phyloP scores from a whole-genome alignment of 371 early-diverging fungal species.

The Enterospora canceri region DNA sequence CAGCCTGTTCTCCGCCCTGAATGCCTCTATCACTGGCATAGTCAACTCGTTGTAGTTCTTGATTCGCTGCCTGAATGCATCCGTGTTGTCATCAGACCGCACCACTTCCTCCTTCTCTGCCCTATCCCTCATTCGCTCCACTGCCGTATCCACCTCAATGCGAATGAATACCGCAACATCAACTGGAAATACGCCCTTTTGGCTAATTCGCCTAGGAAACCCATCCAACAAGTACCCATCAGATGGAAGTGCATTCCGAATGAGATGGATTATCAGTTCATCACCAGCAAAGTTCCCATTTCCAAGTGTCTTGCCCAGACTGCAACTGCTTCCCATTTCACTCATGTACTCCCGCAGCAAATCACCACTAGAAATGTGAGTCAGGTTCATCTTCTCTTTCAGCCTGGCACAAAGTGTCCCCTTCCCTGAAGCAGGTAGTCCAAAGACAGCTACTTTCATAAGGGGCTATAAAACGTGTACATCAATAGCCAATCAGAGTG shows the following conservation, averaged over 20 bases:
- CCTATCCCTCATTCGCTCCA: conserved; percentile 70
- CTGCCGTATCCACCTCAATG: conserved; percentile 58
- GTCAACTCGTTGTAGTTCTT: conserved; percentile 82
- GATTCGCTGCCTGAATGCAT: conserved; percentile 76
- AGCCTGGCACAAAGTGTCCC: conserved; percentile 75
- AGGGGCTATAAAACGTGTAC: no score
- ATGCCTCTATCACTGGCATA: conserved; percentile 82
- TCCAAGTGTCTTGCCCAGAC: conserved; percentile 7
- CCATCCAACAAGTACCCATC: conserved; percentile 98
- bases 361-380: conserved; percentile 94
- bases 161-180: conserved; percentile 51
- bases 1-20: conserved; percentile 77
- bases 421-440: conserved; percentile 79
- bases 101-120: conserved; percentile 61
- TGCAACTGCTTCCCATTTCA: conserved; percentile 64
- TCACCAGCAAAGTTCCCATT: conserved; percentile 87
- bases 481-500: no score
- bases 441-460: conserved; percentile 57
- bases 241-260: conserved; percentile 77
- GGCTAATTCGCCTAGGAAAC: conserved; percentile 91
- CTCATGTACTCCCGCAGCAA: conserved; percentile 84
- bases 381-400: conserved; percentile 69
- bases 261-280: conserved; percentile 86
- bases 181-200: conserved; percentile 79
- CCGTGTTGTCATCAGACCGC: conserved; percentile 83